Percentiles rank a stretch among this genome's conserved stretches.
Evolutionary conservation across 2,329 filamentous ascomycete species (phyloP).

Genomic region (Pyricularia grisea): DNA sequence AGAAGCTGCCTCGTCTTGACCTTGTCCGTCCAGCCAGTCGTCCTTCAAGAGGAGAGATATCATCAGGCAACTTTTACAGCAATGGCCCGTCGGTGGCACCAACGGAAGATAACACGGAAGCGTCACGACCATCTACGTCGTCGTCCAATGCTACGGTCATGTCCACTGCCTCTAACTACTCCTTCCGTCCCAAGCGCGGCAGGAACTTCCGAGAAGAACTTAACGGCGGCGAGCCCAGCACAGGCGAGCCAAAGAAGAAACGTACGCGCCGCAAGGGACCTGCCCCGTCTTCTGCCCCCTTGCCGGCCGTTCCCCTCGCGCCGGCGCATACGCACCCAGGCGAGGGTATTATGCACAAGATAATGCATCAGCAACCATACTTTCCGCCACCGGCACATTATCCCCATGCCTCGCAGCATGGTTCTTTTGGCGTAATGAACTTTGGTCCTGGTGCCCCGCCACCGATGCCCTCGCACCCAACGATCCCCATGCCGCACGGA

Average conservation of each 20-base stretch:
- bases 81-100: constrained; percentile 22
- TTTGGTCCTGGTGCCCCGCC: background rate
- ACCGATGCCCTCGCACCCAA: background rate
- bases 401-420: background rate
- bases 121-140: constrained; percentile 41
- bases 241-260: constrained; percentile 16
- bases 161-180: constrained; percentile 40
- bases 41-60: constrained; percentile 20
- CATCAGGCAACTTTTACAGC: constrained; percentile 28
- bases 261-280: constrained; percentile 9
- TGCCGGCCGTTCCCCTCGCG: background rate
- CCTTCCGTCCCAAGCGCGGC: constrained; percentile 44
- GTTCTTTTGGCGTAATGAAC: constrained; percentile 3
- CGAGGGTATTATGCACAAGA: background rate
- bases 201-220: constrained; percentile 42
- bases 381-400: background rate
- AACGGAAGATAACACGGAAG: constrained; percentile 12
- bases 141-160: constrained; percentile 37
- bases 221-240: constrained; percentile 24
- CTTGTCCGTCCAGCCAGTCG: constrained; percentile 4
- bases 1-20: background rate
- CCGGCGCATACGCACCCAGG: background rate
- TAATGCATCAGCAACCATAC: background rate
- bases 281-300: constrained; percentile 5
- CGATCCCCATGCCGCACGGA: background rate